Evolutionary conservation across 495 filamentous ascomycete genomes (phyloP).

Genomic region (Daldinia grandis): DNA sequence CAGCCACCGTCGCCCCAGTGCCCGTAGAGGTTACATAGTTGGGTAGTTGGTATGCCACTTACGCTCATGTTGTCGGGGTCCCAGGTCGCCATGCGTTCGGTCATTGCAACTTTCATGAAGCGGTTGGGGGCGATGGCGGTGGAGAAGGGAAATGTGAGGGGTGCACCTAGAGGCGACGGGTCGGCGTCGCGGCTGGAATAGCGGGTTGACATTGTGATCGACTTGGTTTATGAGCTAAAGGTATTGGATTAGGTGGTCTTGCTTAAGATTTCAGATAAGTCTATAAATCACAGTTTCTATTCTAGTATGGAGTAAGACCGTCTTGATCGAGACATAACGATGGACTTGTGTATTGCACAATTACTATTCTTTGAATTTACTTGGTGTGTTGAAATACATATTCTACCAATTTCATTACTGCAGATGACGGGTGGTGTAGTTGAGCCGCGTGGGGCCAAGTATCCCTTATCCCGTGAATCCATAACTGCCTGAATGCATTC

Average conservation of each 20-base stretch:
- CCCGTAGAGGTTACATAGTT: conserved; percentile 67
- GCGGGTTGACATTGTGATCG: conserved; percentile 29
- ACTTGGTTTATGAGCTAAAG: not conserved
- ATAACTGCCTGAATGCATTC: conserved; percentile 33
- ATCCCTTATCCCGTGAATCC: conserved; percentile 20
- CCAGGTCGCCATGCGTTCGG: conserved; percentile 68
- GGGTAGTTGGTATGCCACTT: conserved; percentile 66
- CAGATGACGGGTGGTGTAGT: not conserved
- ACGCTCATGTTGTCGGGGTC: conserved; percentile 55
- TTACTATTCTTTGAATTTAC: not conserved
- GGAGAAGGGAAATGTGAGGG: conserved; percentile 66
- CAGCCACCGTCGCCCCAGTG: conserved; percentile 68
- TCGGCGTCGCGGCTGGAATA: conserved; percentile 40
- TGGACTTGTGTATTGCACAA: not conserved
- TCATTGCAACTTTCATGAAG: conserved; percentile 71
- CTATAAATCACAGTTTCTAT: not conserved
- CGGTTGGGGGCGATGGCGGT: conserved; percentile 64
- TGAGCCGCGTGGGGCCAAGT: conserved; percentile 5
- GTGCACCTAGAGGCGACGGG: conserved; percentile 60
- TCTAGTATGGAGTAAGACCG: not conserved
- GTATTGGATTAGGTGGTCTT: not conserved
- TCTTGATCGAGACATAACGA: not conserved
- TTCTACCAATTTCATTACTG: not conserved
- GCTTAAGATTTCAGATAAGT: not conserved
- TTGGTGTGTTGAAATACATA: not conserved